Conservation (phyloP, 176 grass and related monocot genomes). For the Triticum timopheevii region DNA sequence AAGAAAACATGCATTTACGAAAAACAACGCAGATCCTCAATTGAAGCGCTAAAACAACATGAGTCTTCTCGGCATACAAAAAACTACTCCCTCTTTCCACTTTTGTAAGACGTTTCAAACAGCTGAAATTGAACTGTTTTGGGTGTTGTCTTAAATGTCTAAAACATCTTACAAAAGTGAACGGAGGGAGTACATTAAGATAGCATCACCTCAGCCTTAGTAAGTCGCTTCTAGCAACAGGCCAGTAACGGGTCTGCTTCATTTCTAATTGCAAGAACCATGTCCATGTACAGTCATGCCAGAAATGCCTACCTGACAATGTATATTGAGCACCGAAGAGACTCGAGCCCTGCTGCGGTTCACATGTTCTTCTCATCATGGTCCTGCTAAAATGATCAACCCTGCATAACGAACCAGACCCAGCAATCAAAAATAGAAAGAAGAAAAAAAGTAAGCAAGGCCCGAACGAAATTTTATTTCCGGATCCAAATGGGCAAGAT, state of each 20-base stretch:
- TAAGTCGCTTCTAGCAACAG: neutral
- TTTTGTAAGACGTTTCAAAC: no score
- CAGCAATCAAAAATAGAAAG: neutral
- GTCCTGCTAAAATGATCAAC: neutral
- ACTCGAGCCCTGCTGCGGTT: neutral
- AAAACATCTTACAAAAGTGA: no score
- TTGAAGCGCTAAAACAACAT: neutral
- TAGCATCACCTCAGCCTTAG: neutral
- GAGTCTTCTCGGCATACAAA: neutral
- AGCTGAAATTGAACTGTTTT: no score
- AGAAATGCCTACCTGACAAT: neutral
- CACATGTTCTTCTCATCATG: neutral
- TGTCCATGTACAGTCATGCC: neutral
- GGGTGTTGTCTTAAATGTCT: no score
- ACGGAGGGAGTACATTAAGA: no score
- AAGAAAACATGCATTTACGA: no score
- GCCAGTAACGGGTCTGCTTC: neutral
- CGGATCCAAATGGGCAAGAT: neutral
- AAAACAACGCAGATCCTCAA: neutral
- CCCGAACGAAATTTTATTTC: neutral
- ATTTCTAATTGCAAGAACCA: neutral
- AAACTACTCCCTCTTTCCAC: no score
- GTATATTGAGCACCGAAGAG: neutral
- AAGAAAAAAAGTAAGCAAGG: neutral
- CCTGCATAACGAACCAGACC: no score